Base-by-base conservation (phyloP, 768 basidiomycete species). In the Kwoniella shandongensis region DNA sequence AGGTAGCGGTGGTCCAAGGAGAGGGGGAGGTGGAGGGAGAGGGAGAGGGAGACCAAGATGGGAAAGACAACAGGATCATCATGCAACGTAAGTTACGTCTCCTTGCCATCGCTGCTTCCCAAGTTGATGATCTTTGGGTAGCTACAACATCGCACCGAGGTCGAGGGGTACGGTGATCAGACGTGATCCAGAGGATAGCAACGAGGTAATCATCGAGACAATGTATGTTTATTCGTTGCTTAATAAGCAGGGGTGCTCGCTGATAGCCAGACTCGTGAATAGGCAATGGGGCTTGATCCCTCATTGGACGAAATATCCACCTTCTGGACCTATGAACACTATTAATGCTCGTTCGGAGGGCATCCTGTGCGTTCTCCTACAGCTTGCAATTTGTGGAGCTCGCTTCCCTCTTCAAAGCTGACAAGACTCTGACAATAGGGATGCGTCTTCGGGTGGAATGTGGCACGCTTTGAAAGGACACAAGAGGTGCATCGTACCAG, bases 301-400 rank as follows among this genome's bases (percentile, higher is more conserved):
- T 0, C 85, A 88, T 71, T 92, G 86, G 86, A 83, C 81, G 70
- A 89, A 89, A 70, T 79, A 82, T 51, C 88, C 92, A 61, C 77
- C 77, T 2, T 79, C 80, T 0, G 67, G 70, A 6, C 59, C 66
- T 1, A 77, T 91, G 39, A 89, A 83, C 66, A 96, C 93, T 0
- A 94, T 89, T 59, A 98, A 98, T 63, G 92, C 93, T 0, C 84
- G 91, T 18, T 81, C 85, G 1, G 94, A 98, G 76, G 87, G 85
- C 51, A 80, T 98, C 27, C 61, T 72, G 73, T 75, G 39, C 50
- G 72, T n/a, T 29, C 13, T 44, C 12, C 35, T 12, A 17, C 49
- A 10, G 13, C 15, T 26, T 45, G 26, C 22, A 35, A 18, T n/a
- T 22, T 49, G 45, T 35, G 26, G 18, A 29, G 35, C 25, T 22